Percentiles rank a stretch among this genome's conserved stretches.
Evolutionary conservation across 805 yeast species (phyloP).

Genomic region (Spathaspora girioi): DNA sequence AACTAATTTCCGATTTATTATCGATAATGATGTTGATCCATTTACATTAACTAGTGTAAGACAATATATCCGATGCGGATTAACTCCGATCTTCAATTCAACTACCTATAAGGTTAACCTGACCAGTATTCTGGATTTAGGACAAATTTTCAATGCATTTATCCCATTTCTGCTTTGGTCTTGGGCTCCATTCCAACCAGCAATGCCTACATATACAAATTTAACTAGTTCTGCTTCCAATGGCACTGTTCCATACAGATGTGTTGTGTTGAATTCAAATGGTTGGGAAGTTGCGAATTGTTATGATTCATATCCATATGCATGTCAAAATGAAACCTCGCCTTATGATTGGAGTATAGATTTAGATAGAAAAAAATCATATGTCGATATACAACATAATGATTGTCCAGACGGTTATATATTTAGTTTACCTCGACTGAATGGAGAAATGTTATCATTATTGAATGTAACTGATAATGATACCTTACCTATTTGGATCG

Average conservation of each 20-base stretch:
- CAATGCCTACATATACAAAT: background rate
- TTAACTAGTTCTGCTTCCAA: background rate
- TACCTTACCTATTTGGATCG: conserved; percentile 63
- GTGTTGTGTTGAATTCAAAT: conserved; percentile 33
- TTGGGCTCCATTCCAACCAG: conserved; percentile 47
- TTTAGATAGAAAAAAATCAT: conserved; percentile 22
- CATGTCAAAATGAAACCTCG: conserved; percentile 48
- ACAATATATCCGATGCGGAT: conserved; percentile 52
- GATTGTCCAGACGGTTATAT: conserved; percentile 33
- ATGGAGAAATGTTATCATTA: conserved; percentile 28
- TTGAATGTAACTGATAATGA: conserved; percentile 22
- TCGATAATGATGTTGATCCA: conserved; percentile 30
- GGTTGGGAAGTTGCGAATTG: conserved; percentile 75
- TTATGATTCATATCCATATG: conserved; percentile 45
- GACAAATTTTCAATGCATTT: conserved; percentile 21
- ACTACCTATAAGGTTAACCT: conserved; percentile 7
- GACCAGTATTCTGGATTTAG: conserved; percentile 20
- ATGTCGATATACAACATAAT: conserved; percentile 39
- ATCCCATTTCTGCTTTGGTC: conserved; percentile 56
- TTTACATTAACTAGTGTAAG: conserved; percentile 39
- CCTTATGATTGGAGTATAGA: conserved; percentile 45
- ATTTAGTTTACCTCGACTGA: conserved; percentile 33
- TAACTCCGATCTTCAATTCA: conserved; percentile 57
- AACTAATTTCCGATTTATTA: conserved; percentile 24
- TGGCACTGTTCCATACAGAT: conserved; percentile 27